A percentile compares a stretch with the other conserved stretches of the same genome.
These are phyloP conservation scores for Leucosporidium scottii DNA, from an alignment of 768 basidiomycete species.

Conservation along the genomic window DNA sequence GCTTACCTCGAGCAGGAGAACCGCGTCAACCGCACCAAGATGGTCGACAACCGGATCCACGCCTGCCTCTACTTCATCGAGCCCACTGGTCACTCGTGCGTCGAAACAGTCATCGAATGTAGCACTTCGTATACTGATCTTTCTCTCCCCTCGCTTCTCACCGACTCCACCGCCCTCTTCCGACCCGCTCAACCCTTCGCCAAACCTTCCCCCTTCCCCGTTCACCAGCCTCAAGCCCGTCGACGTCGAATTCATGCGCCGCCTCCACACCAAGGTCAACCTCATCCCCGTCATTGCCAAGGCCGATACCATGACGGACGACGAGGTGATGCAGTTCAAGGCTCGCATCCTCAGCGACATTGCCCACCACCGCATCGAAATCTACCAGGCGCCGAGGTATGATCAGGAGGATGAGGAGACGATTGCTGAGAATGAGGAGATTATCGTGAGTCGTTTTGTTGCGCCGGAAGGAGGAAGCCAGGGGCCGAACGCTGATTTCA, in stretches of 20 bases:
- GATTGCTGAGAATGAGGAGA: conserved; percentile 92
- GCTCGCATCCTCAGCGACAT: conserved; percentile 76
- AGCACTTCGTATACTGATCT: conserved; percentile 8
- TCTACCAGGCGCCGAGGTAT: conserved; percentile 95
- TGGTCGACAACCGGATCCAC: conserved; percentile 94
- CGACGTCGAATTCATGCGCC: conserved; percentile 98
- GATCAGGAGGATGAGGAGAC: conserved; percentile 99
- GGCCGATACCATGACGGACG: conserved; percentile 94
- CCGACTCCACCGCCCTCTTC: not conserved
- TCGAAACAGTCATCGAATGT: conserved; percentile 26
- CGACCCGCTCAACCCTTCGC: not conserved
- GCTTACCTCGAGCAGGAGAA: conserved; percentile 98
- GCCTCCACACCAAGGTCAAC: conserved; percentile 95
- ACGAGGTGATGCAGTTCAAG: conserved; percentile 89
- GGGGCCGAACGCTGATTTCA: not conserved
- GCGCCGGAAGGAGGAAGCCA: not conserved
- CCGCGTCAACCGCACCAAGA: conserved; percentile 87
- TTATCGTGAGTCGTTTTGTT: conserved; percentile 45
- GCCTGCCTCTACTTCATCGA: conserved; percentile 99
- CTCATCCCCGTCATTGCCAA: conserved; percentile 98
- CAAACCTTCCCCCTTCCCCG: not conserved
- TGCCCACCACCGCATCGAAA: conserved; percentile 87
- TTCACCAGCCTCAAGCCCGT: conserved; percentile 78
- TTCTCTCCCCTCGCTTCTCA: no score
- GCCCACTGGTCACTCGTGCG: conserved; percentile 95